phyloP scores from a whole-genome alignment of 768 basidiomycete genomes.

The Chalciporus sphaerocephalus region DNA sequence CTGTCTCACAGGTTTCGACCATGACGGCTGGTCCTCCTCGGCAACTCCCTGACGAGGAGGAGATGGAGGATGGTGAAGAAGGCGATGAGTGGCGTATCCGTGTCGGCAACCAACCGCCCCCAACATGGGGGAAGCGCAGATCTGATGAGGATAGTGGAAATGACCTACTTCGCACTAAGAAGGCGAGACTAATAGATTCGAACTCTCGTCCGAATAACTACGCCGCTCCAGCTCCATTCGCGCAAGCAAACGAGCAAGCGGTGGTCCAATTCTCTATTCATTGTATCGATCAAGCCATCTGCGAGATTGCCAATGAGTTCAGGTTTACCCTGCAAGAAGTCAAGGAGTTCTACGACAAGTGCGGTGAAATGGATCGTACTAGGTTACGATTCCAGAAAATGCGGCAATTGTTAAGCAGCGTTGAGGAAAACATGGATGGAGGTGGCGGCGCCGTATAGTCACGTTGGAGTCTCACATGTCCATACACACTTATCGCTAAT shows the following conservation, averaged over 20 bases:
- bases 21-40: constrained; percentile 24
- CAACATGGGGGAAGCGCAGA: constrained; percentile 65
- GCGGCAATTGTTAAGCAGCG: constrained; percentile 43
- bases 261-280: constrained; percentile 37
- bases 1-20: constrained; percentile 28
- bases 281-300: constrained; percentile 61
- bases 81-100: constrained; percentile 64
- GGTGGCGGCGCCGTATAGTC: constrained; percentile 6
- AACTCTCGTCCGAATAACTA: constrained; percentile 2
- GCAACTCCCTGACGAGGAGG: constrained; percentile 55
- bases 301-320: constrained; percentile 62
- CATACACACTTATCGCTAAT: constrained; percentile 2
- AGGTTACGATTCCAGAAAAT: constrained; percentile 62
- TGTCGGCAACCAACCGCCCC: constrained; percentile 59
- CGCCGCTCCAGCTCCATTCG: constrained; percentile 2
- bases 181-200: constrained; percentile 34
- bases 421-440: constrained; percentile 21
- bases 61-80: constrained; percentile 56
- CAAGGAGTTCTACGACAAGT: constrained; percentile 70
- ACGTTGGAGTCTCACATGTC: neutral
- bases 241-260: constrained; percentile 7
- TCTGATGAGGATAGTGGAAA: constrained; percentile 36
- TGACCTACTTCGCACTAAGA: constrained; percentile 36
- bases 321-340: constrained; percentile 76
- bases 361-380: constrained; percentile 66